Evolutionary conservation across 2,329 filamentous ascomycete species (phyloP), one percentile per base, ranked within the genome.

Genomic region (Elsinoe ampelina): DNA sequence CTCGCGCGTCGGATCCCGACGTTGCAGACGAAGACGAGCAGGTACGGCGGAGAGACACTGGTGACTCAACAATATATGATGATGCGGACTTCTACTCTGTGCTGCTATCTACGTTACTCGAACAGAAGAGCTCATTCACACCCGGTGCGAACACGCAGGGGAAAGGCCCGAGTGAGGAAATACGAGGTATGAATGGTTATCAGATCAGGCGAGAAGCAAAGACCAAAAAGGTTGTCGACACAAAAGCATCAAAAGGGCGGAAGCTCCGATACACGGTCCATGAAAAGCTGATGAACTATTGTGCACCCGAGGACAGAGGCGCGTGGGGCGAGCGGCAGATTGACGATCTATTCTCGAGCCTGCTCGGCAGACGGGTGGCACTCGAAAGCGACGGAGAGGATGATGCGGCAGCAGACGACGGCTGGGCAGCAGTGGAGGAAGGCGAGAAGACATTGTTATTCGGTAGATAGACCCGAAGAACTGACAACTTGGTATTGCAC

Each of bases 211-310:
- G 86, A 67, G 86, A 90, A 65, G 85, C 84, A 57, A 95, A 92
- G 76, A 95, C 86, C 58, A 86, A 87, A 72, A 87, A 88, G 67
- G 81, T 85, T 30, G 87, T 97, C 3, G 93, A 98, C 70, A 91
- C 91, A 17, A 93, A 91, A 69, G 93, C 93, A 0, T 95, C 89
- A 69, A 97, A 97, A 73, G 93, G 93, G 5, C 79, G 93, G 51
- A 96, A 96, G 75, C 81, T 98, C 79, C 80, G 89, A 38, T 98
- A 92, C 72, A 93, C 88, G 13, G 89, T 96, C 45, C 91, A 97
- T 68, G 92, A 97, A 75, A 97, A 97, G 76, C 72, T 98, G 66
- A 89, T 95, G 74, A 96, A 96, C 71, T 97, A 97, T 68, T 96
- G 96, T 90, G 91, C 91, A 10, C 85, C 90, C 0, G 89, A 96